Conservation (phyloP, 345 rosid species). For the Leavenworthia alabamica region DNA sequence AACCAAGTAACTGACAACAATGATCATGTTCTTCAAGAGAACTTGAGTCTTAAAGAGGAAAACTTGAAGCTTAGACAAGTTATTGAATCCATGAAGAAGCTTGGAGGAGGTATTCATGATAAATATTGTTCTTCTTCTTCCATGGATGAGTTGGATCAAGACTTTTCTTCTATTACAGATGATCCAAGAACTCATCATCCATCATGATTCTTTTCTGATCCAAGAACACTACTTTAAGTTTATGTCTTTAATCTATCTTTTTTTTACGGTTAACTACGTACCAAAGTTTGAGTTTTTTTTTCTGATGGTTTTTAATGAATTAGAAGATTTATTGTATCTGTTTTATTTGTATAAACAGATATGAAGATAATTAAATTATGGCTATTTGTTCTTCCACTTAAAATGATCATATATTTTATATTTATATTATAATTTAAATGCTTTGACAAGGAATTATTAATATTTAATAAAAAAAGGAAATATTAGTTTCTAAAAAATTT, state of each 20-base stretch:
- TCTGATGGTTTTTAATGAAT: too few relatives aligned
- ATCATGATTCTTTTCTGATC: conserved; percentile 12
- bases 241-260: conserved; percentile 4
- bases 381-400: too few relatives aligned
- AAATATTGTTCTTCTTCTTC: not conserved
- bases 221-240: not conserved
- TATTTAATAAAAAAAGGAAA: too few relatives aligned
- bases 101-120: conserved; percentile 13
- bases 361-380: too few relatives aligned
- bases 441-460: too few relatives aligned
- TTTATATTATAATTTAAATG: too few relatives aligned
- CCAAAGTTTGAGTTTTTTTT: conserved; percentile 1
- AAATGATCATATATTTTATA: too few relatives aligned
- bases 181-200: conserved; percentile 24
- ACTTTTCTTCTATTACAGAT: conserved; percentile 27
- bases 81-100: conserved; percentile 50
- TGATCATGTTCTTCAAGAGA: conserved; percentile 52
- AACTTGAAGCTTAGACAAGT: conserved; percentile 54
- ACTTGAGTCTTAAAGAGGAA: conserved; percentile 68
- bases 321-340: too few relatives aligned
- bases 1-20: conserved; percentile 57
- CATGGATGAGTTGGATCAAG: conserved; percentile 24
- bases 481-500: too few relatives aligned
- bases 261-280: not conserved
- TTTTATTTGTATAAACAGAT: too few relatives aligned